These are phyloP conservation scores for Talaromyces borbonicus DNA, from an alignment of 495 filamentous ascomycete genomes.

Conservation along the genomic window DNA sequence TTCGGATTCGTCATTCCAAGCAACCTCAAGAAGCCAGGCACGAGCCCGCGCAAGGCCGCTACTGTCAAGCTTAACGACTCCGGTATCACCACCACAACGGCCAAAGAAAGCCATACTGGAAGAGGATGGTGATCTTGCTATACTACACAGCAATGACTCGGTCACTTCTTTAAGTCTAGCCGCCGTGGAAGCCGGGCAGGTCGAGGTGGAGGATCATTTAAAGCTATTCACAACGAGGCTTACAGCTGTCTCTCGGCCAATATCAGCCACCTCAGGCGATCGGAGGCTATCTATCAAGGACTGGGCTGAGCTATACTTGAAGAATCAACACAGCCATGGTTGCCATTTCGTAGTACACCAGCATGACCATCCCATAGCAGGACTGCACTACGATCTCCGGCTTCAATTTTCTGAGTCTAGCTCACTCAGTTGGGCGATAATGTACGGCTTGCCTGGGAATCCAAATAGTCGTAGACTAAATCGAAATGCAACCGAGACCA, in stretches of 20 bases:
- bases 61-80: conserved; percentile 7
- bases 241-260: conserved; percentile 15
- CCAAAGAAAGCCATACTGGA: background rate
- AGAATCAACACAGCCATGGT: conserved; percentile 37
- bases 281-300: conserved; percentile 33
- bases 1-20: background rate
- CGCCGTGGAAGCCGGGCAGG: conserved; percentile 49
- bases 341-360: conserved; percentile 59
- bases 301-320: conserved; percentile 44
- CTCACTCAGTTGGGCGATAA: conserved; percentile 53
- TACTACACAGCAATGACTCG: background rate
- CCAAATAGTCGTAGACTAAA: conserved; percentile 46
- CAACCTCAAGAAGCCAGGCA: background rate
- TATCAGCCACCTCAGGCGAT: background rate
- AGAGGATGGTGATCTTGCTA: background rate
- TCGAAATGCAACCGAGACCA: conserved; percentile 57
- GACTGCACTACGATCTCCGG: conserved; percentile 54
- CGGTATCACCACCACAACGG: conserved; percentile 11
- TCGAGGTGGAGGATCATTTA: conserved; percentile 42
- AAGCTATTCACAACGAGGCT: conserved; percentile 39
- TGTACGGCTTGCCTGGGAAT: conserved; percentile 58
- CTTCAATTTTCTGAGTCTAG: conserved; percentile 57
- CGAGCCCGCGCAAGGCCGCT: background rate
- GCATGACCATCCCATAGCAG: conserved; percentile 59
- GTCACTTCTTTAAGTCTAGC: conserved; percentile 20